Conservation (phyloP, 306 rosid species). For the Ziziphus jujuba region DNA sequence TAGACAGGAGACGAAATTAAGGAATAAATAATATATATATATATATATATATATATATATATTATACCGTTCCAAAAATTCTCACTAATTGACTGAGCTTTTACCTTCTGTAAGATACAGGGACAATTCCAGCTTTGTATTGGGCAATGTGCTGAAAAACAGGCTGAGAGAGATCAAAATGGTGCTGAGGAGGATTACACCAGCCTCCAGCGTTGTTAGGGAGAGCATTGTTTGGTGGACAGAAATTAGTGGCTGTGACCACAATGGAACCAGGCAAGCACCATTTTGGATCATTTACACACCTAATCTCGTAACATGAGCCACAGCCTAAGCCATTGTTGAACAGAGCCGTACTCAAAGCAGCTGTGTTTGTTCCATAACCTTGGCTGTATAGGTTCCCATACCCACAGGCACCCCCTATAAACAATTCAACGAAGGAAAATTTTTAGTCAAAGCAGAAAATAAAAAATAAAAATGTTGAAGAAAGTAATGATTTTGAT, state of each 20-base stretch:
- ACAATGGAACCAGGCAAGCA: conserved; percentile 88
- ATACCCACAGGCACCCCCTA: conserved; percentile 99
- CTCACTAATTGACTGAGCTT: background rate
- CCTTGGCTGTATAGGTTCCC: conserved; percentile 97
- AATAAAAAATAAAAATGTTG: background rate
- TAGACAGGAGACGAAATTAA: too few relatives aligned
- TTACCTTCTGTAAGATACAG: conserved; percentile 87
- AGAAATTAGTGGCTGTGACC: conserved; percentile 97
- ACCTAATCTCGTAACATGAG: conserved; percentile 79
- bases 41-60: too few relatives aligned
- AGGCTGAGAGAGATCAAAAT: conserved; percentile 96
- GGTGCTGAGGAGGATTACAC: conserved; percentile 98
- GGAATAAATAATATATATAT: too few relatives aligned
- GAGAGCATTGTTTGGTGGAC: conserved; percentile 92
- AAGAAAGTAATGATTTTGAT: background rate
- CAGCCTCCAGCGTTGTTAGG: conserved; percentile 92
- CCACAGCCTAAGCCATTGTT: conserved; percentile 95
- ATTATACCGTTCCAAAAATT: background rate
- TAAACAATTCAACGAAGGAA: background rate
- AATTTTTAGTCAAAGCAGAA: background rate
- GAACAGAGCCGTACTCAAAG: conserved; percentile 91
- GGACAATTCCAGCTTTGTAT: conserved; percentile 89
- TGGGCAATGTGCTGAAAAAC: conserved; percentile 89
- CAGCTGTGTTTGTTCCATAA: conserved; percentile 97
- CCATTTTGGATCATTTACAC: conserved; percentile 68